Evolutionary conservation across 352 stramenopile genomes (phyloP), one percentile per base, ranked within the genome.

Genomic region (Achlya hypogyna): DNA sequence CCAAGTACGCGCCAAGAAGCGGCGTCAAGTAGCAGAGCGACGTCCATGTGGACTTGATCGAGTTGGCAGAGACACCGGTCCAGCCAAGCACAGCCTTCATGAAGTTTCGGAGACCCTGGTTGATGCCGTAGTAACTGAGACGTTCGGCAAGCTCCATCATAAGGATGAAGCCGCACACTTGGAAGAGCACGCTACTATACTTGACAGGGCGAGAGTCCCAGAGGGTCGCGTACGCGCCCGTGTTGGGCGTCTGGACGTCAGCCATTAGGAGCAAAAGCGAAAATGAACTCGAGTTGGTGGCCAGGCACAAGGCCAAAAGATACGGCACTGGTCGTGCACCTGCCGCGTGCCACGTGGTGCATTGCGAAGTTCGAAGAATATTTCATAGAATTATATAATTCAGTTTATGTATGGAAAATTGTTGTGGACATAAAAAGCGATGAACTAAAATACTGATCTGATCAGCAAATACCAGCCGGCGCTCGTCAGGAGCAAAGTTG

Each of bases 41-140:
- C 40, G 81, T 81, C 70, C 78, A 88, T 8, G 79, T 86, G 22
- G 73, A 77, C 67, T 87, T 87, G 78, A 89, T 81, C 8, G 77
- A 74, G 38, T 67, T 78, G 34, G 78, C 75, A 20, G 76, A 86
- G 18, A 79, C 79, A 49, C 75, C 69, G 68, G 75, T 84, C 79
- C 78, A 90, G 35, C 75, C 76, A 14, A 90, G 65, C 16, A 43
- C 60, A 20, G 70, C 76, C 64, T 78, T 67, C 60, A 88, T 85
- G 43, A 87, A 88, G 66, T 88, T 86, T 62, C 81, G 81, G 40
- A 86, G 73, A 2, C 74, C 78, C 63, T 86, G 76, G 69, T 78
- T 81, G 63, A 87, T 79, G 12, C 73, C 76, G 69, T 79, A 87
- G 65, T 74, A 84, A 49, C 72, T 78, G 47, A 88, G 69, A 51